phyloP scores from a whole-genome alignment of 1,284 basidiomycete species.

The Rhodotorula sp. region DNA sequence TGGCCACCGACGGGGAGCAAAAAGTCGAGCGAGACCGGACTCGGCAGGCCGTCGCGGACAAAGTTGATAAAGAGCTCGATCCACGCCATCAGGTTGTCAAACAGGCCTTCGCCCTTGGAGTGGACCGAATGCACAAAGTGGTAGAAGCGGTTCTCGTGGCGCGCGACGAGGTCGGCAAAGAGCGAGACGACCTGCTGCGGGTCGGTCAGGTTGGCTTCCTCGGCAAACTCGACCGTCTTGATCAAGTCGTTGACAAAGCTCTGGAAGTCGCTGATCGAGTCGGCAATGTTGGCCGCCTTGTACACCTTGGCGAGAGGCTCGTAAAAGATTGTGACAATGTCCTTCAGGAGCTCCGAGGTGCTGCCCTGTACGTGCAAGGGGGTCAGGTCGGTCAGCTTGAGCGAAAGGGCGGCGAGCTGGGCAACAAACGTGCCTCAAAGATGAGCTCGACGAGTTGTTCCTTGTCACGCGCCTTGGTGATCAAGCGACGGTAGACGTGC shows the following conservation, averaged over 20 bases:
- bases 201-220: slow-evolving; percentile 79
- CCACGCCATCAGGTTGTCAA: slow-evolving; percentile 93
- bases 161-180: slow-evolving; percentile 88
- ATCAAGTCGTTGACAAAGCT: slow-evolving; percentile 95
- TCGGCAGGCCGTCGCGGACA: slow-evolving; percentile 76
- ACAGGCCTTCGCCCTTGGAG: slow-evolving; percentile 90
- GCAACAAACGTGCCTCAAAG: slow-evolving; percentile 68
- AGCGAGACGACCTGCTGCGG: slow-evolving; percentile 83
- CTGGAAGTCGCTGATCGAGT: slow-evolving; percentile 87
- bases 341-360: slow-evolving; percentile 91
- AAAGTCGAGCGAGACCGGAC: slow-evolving; percentile 71
- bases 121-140: slow-evolving; percentile 98
- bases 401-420: neutral
- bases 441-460: slow-evolving; percentile 91
- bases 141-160: slow-evolving; percentile 96
- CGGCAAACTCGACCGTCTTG: slow-evolving; percentile 84
- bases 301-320: slow-evolving; percentile 97
- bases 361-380: slow-evolving; percentile 62
- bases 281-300: slow-evolving; percentile 93
- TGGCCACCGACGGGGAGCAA: slow-evolving; percentile 74
- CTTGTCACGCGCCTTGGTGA: slow-evolving; percentile 77
- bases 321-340: slow-evolving; percentile 99
- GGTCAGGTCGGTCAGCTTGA: neutral
- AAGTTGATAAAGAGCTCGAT: slow-evolving; percentile 91
- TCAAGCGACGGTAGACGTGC: slow-evolving; percentile 70